A percentile compares a stretch with the other conserved stretches of the same genome.
Evolutionary conservation across 257 asterid species (phyloP).

Genomic region (Capsicum chinense): DNA sequence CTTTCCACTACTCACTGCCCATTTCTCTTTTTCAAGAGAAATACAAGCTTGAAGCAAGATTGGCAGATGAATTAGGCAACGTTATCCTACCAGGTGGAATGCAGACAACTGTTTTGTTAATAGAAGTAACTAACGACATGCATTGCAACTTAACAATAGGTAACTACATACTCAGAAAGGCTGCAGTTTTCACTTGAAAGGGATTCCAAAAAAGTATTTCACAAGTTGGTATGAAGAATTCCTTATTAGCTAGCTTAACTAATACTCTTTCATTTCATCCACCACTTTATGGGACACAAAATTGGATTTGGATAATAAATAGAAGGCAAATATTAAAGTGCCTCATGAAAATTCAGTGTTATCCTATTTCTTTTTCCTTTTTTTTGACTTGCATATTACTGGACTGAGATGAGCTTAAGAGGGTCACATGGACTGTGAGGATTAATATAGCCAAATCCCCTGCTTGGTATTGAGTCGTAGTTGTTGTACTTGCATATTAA

Average conservation of each 20-base stretch:
- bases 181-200: not conserved
- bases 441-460: not conserved
- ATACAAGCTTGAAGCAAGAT: not conserved
- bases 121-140: not conserved
- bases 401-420: not conserved
- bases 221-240: not conserved
- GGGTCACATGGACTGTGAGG: not conserved
- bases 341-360: not conserved
- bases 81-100: not conserved
- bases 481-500: not conserved
- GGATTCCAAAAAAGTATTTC: not conserved
- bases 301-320: not conserved
- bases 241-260: not conserved
- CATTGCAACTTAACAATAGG: not conserved
- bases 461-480: not conserved
- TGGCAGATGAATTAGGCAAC: not conserved
- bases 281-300: slow-evolving; percentile 12
- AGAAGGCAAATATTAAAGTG: not conserved
- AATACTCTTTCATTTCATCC: not conserved
- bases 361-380: not conserved
- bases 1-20: not conserved
- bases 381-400: not conserved
- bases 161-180: not conserved
- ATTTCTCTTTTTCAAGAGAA: not conserved
- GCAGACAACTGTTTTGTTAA: not conserved